Evolutionary conservation across 306 rosid genomes (phyloP).

Genomic region (Vigna angularis): DNA sequence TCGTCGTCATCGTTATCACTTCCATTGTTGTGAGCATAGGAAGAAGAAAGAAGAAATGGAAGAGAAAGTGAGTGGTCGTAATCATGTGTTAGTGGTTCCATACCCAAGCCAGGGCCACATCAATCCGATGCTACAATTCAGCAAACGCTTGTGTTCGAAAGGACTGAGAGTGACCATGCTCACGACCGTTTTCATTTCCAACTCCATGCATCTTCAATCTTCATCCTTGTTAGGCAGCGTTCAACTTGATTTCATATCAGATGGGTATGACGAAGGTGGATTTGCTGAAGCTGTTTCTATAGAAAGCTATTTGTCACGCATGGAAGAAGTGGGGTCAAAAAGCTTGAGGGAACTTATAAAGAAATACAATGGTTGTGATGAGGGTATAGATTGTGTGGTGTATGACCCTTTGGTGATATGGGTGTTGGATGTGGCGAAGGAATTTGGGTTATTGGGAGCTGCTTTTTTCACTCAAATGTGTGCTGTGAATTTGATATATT

Average conservation of each 20-base stretch:
- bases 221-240: constrained; percentile 37
- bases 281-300: constrained; percentile 47
- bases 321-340: constrained; percentile 54
- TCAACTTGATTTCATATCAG: constrained; percentile 68
- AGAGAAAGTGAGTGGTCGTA: not conserved
- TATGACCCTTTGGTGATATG: constrained; percentile 63
- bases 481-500: constrained; percentile 56
- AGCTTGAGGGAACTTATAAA: constrained; percentile 54
- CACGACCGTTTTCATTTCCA: constrained; percentile 60
- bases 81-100: constrained; percentile 54
- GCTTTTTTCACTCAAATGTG: constrained; percentile 68
- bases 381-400: constrained; percentile 55
- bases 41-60: constrained; percentile 30
- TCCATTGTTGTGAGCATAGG: no score
- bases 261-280: constrained; percentile 71
- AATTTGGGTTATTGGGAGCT: constrained; percentile 52
- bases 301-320: constrained; percentile 47
- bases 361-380: constrained; percentile 38
- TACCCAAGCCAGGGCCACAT: constrained; percentile 76
- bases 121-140: constrained; percentile 65
- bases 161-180: constrained; percentile 57
- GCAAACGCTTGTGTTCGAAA: constrained; percentile 51
- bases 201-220: constrained; percentile 51
- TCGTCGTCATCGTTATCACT: no score
- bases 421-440: constrained; percentile 65